A percentile compares a stretch with the other conserved stretches of the same genome.
phyloP scores from a whole-genome alignment of 768 basidiomycete species.

The Amanita rimosa region DNA sequence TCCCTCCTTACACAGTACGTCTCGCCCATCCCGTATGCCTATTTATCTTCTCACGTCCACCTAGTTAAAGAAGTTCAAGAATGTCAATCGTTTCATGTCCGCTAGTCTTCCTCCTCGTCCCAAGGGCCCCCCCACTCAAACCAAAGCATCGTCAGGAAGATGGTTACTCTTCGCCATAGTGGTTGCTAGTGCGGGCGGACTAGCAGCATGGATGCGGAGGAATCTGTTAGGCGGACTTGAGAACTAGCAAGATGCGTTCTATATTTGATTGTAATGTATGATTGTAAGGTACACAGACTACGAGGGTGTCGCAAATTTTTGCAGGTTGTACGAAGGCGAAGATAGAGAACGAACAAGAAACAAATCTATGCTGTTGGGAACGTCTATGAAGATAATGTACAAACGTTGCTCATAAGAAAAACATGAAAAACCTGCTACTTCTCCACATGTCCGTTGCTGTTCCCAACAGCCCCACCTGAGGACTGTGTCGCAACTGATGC shows the following conservation, averaged over 20 bases:
- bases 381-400: constrained; percentile 3
- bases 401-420: not conserved
- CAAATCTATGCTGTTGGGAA: constrained; percentile 3
- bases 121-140: constrained; percentile 13
- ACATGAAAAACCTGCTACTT: not conserved
- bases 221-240: constrained; percentile 5
- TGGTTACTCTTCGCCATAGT: constrained; percentile 39
- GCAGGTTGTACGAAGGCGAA: not conserved
- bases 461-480: constrained; percentile 5
- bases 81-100: constrained; percentile 14
- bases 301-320: too few relatives aligned
- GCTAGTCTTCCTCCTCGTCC: constrained; percentile 34
- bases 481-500: constrained; percentile 9
- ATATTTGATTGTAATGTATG: not conserved
- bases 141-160: constrained; percentile 27
- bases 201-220: constrained; percentile 26
- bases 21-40: not conserved
- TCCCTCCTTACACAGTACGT: constrained; percentile 47
- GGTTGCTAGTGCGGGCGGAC: constrained; percentile 28
- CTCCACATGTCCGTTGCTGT: not conserved
- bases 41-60: not conserved
- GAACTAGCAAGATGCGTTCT: not conserved
- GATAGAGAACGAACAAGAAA: not conserved
- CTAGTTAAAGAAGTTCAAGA: constrained; percentile 22
- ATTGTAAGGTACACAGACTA: not conserved